Conservation (phyloP, 2,329 filamentous ascomycete genomes). For the Hypoxylon sp. region DNA sequence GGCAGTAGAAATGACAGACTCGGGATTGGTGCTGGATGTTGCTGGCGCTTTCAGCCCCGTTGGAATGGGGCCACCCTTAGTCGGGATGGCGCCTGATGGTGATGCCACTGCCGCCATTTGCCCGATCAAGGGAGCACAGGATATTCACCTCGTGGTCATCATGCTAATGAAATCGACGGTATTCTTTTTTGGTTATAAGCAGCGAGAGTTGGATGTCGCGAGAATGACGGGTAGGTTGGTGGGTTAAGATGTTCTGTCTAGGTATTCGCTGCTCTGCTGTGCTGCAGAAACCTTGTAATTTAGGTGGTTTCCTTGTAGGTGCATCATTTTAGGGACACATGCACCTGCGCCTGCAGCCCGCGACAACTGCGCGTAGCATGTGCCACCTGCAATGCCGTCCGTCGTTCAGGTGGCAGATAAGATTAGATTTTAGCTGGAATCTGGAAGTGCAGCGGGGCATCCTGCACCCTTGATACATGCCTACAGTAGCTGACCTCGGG, state of each 20-base stretch:
- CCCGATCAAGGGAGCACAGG: slow-evolving; percentile 24
- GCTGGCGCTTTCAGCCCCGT: slow-evolving; percentile 39
- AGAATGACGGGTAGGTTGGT: slow-evolving; percentile 19
- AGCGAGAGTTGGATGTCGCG: slow-evolving; percentile 3
- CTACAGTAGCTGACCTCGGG: too few relatives aligned
- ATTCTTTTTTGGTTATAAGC: slow-evolving; percentile 6
- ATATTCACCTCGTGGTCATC: slow-evolving; percentile 16
- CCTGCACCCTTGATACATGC: slow-evolving; percentile 21
- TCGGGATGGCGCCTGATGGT: slow-evolving; percentile 34
- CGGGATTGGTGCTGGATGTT: slow-evolving; percentile 42
- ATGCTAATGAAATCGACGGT: slow-evolving; percentile 7
- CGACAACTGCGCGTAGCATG: slow-evolving; percentile 20
- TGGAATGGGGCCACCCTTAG: slow-evolving; percentile 33
- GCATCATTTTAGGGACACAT: too few relatives aligned
- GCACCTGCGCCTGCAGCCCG: slow-evolving; percentile 24
- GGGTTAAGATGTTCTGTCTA: too few relatives aligned
- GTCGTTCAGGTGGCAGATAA: too few relatives aligned
- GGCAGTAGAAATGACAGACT: slow-evolving; percentile 33
- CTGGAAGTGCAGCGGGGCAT: slow-evolving; percentile 20
- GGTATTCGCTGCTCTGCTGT: slow-evolving; percentile 14
- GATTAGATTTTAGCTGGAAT: too few relatives aligned
- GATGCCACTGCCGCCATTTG: slow-evolving; percentile 44
- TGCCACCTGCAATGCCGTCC: slow-evolving; percentile 36
- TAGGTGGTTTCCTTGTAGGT: too few relatives aligned
- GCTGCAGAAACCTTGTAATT: slow-evolving; percentile 27